Base-by-base conservation (phyloP, 371 early-diverging fungal species). In the Nosema bombycis region DNA sequence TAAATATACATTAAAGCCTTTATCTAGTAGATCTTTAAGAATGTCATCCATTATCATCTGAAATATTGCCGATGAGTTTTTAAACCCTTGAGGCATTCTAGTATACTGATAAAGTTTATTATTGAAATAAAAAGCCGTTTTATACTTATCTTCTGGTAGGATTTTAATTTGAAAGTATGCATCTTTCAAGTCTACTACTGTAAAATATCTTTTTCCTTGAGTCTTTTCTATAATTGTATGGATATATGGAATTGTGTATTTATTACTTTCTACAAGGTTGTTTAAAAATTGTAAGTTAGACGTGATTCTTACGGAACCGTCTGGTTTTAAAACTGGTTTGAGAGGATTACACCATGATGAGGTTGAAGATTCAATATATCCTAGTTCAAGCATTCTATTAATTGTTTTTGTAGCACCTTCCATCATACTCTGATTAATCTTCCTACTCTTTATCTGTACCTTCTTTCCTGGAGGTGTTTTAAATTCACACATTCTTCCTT, bases 171-270 rank as follows among this genome's bases (percentile, higher is more conserved):
- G 75, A 58, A 63, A 72, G 58, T 34, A 80, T 64, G 23, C 81
- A 33, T 80, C 80, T 46, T 80, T 72, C 32, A 80, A 65, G 32
- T 80, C 80, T 74, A 82, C 2, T 26, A 6, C 78, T 0, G 84
- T 74, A 72, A 87, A 87, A 36, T 38, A 60, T 54, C 55, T 72
- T 14, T 6, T 30, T 1, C n/a, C 66, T 67, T 73, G 2, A 69
- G 61, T n/a, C 56, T 38, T 24, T 65, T 24, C 54, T 14, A 78
- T 58, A 26, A 80, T 56, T 23, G 66, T 71, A 12, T 73, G 24
- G 3, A 78, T 78, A 2, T 21, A 26, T 34, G 81, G 81, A 37
- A 78, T 79, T 54, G 26, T 34, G 21, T 77, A 76, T 10, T 46
- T 46, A 46, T 46, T 46, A 46, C 18, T 18, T 18, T 46, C 46